Conservation (phyloP, 2,329 filamentous ascomycete genomes). For the Pseudogymnoascus sp. region DNA sequence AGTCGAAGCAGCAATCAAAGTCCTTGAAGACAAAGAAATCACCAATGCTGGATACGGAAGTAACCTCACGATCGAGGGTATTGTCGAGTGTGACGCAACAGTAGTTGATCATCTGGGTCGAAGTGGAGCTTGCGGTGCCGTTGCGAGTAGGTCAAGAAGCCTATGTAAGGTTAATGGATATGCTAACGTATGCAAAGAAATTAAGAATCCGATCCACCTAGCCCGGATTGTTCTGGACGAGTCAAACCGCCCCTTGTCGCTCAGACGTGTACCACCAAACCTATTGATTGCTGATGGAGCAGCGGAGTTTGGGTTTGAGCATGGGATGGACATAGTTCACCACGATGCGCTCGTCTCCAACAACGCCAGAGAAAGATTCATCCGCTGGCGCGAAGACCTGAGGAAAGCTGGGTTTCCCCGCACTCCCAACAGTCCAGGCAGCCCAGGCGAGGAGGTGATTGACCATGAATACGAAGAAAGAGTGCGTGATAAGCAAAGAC, state of each 20-base stretch:
- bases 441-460: conserved; percentile 18
- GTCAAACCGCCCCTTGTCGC: conserved; percentile 66
- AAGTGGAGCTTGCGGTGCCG: conserved; percentile 88
- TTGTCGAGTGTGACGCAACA: conserved; percentile 90
- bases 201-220: conserved; percentile 86
- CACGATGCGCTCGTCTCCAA: conserved; percentile 74
- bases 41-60: conserved; percentile 96
- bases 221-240: conserved; percentile 76
- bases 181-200: conserved; percentile 45
- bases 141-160: conserved; percentile 59
- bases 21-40: conserved; percentile 88
- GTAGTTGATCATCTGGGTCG: conserved; percentile 85
- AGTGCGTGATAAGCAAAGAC: conserved; percentile 24
- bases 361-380: conserved; percentile 68
- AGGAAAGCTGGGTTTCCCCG: conserved; percentile 46
- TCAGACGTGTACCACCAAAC: conserved; percentile 86
- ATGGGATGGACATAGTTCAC: conserved; percentile 64
- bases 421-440: conserved; percentile 22
- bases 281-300: conserved; percentile 82
- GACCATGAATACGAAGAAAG: conserved; percentile 25
- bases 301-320: conserved; percentile 72
- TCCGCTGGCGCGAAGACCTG: conserved; percentile 71
- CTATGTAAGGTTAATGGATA: conserved; percentile 14
- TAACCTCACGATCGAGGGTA: conserved; percentile 82
- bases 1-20: conserved; percentile 77